Conservation (phyloP, 805 yeast genomes). For the Metschnikowia shivogae region DNA sequence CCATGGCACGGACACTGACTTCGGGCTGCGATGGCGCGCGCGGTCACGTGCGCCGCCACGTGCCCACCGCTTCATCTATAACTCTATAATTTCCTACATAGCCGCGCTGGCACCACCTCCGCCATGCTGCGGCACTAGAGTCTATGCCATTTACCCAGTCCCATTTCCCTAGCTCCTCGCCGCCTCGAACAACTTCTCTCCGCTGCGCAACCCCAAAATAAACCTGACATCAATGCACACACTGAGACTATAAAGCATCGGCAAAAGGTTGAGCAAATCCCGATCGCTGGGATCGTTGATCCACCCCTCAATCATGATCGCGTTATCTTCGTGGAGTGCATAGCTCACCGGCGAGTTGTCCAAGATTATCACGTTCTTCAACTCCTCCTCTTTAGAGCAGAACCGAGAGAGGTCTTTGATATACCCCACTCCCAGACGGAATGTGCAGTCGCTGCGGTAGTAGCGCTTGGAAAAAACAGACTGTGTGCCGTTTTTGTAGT, state of each 20-base stretch:
- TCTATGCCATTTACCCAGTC: no score
- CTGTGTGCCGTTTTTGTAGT: slow-evolving; percentile 14
- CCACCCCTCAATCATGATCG: slow-evolving; percentile 96
- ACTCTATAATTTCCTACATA: no score
- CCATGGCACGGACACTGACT: neutral
- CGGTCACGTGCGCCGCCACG: no score
- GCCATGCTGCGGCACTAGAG: no score
- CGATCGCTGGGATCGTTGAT: slow-evolving; percentile 91
- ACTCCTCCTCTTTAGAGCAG: slow-evolving; percentile 61
- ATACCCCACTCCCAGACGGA: slow-evolving; percentile 78
- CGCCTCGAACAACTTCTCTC: slow-evolving; percentile 57
- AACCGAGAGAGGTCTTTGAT: slow-evolving; percentile 46
- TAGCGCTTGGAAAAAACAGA: slow-evolving; percentile 51
- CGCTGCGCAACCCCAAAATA: slow-evolving; percentile 68
- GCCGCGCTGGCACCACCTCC: no score
- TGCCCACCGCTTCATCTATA: no score
- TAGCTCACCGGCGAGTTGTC: slow-evolving; percentile 94
- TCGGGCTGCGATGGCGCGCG: no score
- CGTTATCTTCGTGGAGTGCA: slow-evolving; percentile 79
- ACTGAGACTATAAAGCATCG: slow-evolving; percentile 71
- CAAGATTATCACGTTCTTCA: slow-evolving; percentile 67
- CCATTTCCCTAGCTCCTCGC: neutral
- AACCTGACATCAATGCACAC: slow-evolving; percentile 81
- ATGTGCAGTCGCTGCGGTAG: slow-evolving; percentile 77
- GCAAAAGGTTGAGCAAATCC: slow-evolving; percentile 76